phyloP scores from a whole-genome alignment of 164 flowering plant genomes.

The Macadamia integrifolia region DNA sequence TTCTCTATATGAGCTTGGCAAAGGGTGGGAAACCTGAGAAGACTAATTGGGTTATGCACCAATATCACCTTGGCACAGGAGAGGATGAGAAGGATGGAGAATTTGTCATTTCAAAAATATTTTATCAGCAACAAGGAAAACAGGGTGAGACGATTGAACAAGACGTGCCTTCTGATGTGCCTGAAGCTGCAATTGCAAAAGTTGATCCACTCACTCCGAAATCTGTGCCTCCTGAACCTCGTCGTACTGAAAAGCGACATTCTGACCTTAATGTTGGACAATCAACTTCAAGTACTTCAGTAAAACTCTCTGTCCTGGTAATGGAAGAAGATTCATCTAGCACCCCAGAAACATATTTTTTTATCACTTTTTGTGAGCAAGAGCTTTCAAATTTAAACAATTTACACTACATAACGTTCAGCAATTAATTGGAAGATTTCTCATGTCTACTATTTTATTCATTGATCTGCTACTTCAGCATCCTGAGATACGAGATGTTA shows the following conservation, averaged over 20 bases:
- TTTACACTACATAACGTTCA: too few species aligned
- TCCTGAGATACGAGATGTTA: background rate
- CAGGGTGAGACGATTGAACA: constrained; percentile 50
- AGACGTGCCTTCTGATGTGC: constrained; percentile 29
- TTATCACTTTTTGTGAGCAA: background rate
- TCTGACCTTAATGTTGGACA: constrained; percentile 19
- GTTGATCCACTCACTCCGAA: constrained; percentile 75
- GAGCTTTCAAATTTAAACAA: background rate
- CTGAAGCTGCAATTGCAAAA: constrained; percentile 24
- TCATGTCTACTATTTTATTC: background rate
- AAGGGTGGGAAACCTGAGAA: constrained; percentile 79
- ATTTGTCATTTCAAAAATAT: constrained; percentile 79
- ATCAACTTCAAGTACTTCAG: constrained; percentile 12
- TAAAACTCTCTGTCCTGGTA: constrained; percentile 36
- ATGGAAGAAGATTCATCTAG: background rate
- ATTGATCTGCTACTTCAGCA: background rate
- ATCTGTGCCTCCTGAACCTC: constrained; percentile 69
- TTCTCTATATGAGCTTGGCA: constrained; percentile 52
- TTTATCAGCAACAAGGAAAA: constrained; percentile 65
- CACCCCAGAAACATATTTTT: background rate
- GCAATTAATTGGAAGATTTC: too few species aligned
- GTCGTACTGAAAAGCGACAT: constrained; percentile 38
- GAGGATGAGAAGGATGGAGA: constrained; percentile 89
- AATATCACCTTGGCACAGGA: constrained; percentile 84
- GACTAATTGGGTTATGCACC: constrained; percentile 98